Percentiles rank a stretch among this genome's conserved stretches.
Conservation (phyloP, 768 basidiomycete genomes). For the Amanita fuliginea region DNA sequence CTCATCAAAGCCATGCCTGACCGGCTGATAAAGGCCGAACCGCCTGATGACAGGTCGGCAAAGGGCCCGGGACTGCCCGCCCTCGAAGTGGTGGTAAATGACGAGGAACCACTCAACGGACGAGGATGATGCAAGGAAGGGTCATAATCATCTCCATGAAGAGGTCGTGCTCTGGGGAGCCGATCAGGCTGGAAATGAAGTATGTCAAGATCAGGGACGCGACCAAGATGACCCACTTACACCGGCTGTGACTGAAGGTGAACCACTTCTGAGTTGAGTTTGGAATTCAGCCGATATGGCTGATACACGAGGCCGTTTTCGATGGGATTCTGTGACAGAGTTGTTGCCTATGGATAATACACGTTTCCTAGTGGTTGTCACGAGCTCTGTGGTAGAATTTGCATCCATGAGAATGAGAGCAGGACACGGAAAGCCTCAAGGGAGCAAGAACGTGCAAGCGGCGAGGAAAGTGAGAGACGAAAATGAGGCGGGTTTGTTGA, state of each 20-base stretch:
- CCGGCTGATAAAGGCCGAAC: constrained; percentile 16
- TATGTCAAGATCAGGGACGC: constrained; percentile 5
- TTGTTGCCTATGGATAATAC: constrained; percentile 21
- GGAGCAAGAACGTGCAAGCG: constrained; percentile 6
- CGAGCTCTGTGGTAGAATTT: constrained; percentile 6
- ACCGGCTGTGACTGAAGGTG: constrained; percentile 10
- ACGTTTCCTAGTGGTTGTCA: constrained; percentile 18
- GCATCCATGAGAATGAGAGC: constrained; percentile 1
- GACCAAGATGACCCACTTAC: constrained; percentile 9
- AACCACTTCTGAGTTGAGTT: constrained; percentile 10
- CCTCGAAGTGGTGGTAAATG: constrained; percentile 10
- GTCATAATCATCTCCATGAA: constrained; percentile 11
- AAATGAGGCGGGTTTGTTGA: constrained; percentile 17
- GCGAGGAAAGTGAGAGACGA: constrained; percentile 9
- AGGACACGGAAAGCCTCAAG: not conserved
- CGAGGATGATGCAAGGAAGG: constrained; percentile 8
- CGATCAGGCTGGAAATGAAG: constrained; percentile 11
- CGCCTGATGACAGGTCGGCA: constrained; percentile 10
- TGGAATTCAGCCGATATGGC: constrained; percentile 12
- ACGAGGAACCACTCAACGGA: constrained; percentile 2
- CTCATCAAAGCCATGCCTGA: constrained; percentile 21
- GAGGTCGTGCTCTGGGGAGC: constrained; percentile 9
- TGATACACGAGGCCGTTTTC: constrained; percentile 22
- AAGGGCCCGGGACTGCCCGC: constrained; percentile 14
- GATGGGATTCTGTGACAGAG: constrained; percentile 12